Conservation (phyloP, 305 asterid genomes). For the Rubia balearica region DNA sequence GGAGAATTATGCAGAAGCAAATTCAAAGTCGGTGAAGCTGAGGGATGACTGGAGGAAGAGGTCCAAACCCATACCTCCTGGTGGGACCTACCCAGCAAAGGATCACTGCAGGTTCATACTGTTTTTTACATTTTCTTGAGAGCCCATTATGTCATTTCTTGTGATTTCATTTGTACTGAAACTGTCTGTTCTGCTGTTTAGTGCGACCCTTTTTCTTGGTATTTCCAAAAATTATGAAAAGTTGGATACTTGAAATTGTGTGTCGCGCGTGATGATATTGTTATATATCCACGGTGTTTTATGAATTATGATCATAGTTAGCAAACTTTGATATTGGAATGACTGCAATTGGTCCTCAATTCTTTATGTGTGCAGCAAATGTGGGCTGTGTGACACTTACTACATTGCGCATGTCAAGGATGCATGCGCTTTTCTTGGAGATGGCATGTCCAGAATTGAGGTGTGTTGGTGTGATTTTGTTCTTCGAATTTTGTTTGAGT, state of each 20-base stretch:
- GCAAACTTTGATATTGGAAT: neutral
- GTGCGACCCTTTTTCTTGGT: neutral
- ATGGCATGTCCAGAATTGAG: conserved; percentile 95
- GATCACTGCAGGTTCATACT: conserved; percentile 80
- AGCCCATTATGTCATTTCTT: neutral
- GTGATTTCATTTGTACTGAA: neutral
- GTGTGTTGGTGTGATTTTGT: conserved; percentile 35
- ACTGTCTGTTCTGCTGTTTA: neutral
- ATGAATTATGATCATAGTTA: neutral
- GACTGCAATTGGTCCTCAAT: conserved; percentile 6
- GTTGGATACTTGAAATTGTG: neutral
- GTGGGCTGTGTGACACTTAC: conserved; percentile 88
- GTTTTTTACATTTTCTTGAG: conserved; percentile 1
- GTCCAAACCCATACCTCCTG: conserved; percentile 84
- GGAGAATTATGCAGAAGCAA: conserved; percentile 36
- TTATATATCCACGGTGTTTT: neutral
- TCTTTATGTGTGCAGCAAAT: conserved; percentile 47
- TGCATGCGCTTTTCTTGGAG: conserved; percentile 96
- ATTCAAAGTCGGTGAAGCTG: conserved; percentile 46
- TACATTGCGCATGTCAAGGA: conserved; percentile 88
- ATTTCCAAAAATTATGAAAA: neutral
- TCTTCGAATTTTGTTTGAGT: neutral
- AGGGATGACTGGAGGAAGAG: conserved; percentile 90
- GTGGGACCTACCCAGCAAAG: conserved; percentile 95
- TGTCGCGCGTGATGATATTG: neutral